phyloP scores from a whole-genome alignment of 345 rosid genomes.

The Populus euphratica region DNA sequence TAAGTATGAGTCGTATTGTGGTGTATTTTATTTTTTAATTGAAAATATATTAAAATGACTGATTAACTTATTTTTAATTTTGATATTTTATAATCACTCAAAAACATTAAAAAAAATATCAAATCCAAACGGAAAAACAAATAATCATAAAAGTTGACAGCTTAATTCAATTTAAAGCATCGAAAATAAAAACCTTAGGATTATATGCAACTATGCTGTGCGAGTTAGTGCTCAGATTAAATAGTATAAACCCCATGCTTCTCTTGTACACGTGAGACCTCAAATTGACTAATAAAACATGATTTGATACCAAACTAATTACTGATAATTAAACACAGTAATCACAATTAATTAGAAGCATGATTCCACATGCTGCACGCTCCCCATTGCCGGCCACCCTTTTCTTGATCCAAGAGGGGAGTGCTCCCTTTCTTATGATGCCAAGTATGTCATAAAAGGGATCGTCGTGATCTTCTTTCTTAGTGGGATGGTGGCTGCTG shows the following conservation, averaged over 20 bases:
- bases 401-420: not conserved
- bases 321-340: not conserved
- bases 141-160: no score
- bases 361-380: conserved; percentile 49
- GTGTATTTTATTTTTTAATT: accelerated
- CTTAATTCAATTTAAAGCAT: no score
- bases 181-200: not conserved
- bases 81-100: no score
- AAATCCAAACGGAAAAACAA: no score
- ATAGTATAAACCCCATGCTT: not conserved
- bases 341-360: conserved; percentile 7
- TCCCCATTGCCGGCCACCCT: conserved; percentile 19
- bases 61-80: no score
- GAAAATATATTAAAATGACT: no score
- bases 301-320: conserved; percentile 2
- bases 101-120: no score
- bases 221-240: not conserved
- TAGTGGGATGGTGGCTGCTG: conserved; percentile 5
- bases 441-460: not conserved
- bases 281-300: not conserved
- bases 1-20: no score
- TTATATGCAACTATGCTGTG: not conserved
- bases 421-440: not conserved
- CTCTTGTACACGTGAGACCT: conserved; percentile 10
- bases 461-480: not conserved